A percentile compares a stretch with the other conserved stretches of the same genome.
Conservation (phyloP, 768 basidiomycete genomes). For the Gymnopilus junonius region DNA sequence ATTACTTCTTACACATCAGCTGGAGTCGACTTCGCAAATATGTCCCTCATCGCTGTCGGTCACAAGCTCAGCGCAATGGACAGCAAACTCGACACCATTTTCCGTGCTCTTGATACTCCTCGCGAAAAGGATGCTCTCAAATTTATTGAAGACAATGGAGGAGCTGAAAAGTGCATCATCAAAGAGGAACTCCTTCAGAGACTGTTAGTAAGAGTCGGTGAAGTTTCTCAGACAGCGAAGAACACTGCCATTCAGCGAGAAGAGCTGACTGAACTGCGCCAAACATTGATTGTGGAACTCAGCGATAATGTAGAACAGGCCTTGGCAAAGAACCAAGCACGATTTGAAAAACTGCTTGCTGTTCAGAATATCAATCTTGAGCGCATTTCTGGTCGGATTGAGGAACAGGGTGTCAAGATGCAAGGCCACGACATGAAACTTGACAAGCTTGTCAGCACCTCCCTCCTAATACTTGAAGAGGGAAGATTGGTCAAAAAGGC, state of each 20-base stretch:
- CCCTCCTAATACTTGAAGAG: slow-evolving; percentile 13
- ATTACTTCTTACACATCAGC: slow-evolving; percentile 37
- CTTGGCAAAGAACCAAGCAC: slow-evolving; percentile 2
- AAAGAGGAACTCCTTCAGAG: slow-evolving; percentile 33
- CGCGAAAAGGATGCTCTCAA: slow-evolving; percentile 35
- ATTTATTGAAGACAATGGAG: slow-evolving; percentile 39
- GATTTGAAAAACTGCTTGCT: slow-evolving; percentile 16
- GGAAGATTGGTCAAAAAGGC: slow-evolving; percentile 17
- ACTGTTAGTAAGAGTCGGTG: slow-evolving; percentile 24
- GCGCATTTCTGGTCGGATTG: slow-evolving; percentile 6
- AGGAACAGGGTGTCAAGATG: slow-evolving; percentile 7
- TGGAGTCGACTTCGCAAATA: slow-evolving; percentile 32
- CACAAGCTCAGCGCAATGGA: slow-evolving; percentile 24
- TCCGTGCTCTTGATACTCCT: slow-evolving; percentile 36
- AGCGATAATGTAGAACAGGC: slow-evolving; percentile 7
- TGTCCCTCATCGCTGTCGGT: slow-evolving; percentile 25
- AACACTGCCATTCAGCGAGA: background rate
- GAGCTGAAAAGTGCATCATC: slow-evolving; percentile 32
- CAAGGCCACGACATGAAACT: slow-evolving; percentile 9
- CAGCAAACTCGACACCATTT: slow-evolving; percentile 24
- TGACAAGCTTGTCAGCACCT: slow-evolving; percentile 11
- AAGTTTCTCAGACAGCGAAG: background rate
- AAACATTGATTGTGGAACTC: background rate
- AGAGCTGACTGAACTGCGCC: background rate
- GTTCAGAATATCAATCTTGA: slow-evolving; percentile 16